Percentiles rank a stretch among this genome's conserved stretches.
Conservation (phyloP, 345 rosid genomes). For the Leavenworthia alabamica region DNA sequence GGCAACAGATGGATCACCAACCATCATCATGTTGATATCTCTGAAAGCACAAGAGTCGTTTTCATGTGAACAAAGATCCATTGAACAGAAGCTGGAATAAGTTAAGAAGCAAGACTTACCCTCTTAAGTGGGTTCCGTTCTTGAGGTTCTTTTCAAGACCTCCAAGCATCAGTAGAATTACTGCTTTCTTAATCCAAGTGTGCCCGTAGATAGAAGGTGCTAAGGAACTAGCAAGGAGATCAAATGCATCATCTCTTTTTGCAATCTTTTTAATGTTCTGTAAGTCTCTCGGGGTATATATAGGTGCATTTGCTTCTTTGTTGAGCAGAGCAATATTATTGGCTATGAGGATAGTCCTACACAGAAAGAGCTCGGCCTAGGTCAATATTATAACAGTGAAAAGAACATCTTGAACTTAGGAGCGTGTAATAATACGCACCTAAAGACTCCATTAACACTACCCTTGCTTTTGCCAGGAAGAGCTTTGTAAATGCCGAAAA, state of each 20-base stretch:
- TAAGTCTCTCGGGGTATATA: slow-evolving; percentile 67
- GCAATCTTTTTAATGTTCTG: slow-evolving; percentile 85
- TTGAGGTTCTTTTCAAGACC: slow-evolving; percentile 92
- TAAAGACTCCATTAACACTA: slow-evolving; percentile 92
- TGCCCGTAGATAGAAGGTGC: slow-evolving; percentile 98
- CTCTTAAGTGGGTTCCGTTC: slow-evolving; percentile 96
- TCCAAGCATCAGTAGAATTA: slow-evolving; percentile 81
- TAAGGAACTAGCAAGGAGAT: slow-evolving; percentile 78
- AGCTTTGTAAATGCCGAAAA: slow-evolving; percentile 90
- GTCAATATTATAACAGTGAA: slow-evolving; percentile 11
- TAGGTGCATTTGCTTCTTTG: slow-evolving; percentile 95
- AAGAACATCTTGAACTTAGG: background rate
- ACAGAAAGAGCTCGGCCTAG: slow-evolving; percentile 13
- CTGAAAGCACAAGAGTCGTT: slow-evolving; percentile 32
- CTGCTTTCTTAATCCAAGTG: slow-evolving; percentile 97
- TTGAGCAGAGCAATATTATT: slow-evolving; percentile 84
- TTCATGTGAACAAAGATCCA: background rate
- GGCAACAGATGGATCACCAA: slow-evolving; percentile 99
- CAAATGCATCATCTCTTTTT: slow-evolving; percentile 78
- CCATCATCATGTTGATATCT: slow-evolving; percentile 99
- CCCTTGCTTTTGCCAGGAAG: slow-evolving; percentile 95
- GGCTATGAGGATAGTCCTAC: slow-evolving; percentile 88
- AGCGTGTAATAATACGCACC: slow-evolving; percentile 35
- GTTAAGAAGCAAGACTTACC: slow-evolving; percentile 38
- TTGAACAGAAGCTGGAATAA: background rate